Base-by-base conservation (phyloP, 2,329 filamentous ascomycete genomes). In the Aureobasidium lini region DNA sequence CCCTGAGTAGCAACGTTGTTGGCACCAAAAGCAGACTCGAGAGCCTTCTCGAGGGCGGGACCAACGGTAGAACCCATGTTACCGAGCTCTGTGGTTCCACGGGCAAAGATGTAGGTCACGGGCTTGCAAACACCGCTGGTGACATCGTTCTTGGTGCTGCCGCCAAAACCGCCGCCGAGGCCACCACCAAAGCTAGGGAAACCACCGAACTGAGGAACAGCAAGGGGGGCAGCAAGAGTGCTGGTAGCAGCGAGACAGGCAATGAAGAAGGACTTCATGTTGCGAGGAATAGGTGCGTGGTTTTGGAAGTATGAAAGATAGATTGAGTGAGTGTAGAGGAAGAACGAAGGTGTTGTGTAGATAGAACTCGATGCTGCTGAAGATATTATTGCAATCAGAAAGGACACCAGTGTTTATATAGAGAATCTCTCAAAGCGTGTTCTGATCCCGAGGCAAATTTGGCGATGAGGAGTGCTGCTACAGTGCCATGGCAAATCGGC, bases 61-160 rank as follows among this genome's bases (percentile, higher is more conserved):
- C 63, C 63, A 28, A 64, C 62, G 23, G 59, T 59, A 7, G 54
- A 59, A 15, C 63, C 64, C 56, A 83, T 77, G 63, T 81, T 83
- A 31, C 79, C 80, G 0, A 62, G 34, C 66, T 83, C 79, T 7
- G 75, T 77, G 9, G 80, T 82, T 6, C 80, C 81, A 15, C 81
- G 77, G 16, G 81, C 81, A 62, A 80, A 83, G 63, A 84, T 76
- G 52, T 83, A 69, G 3, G 80, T 82, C 61, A 80, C 74, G 31
- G 72, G 66, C 44, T 75, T 75, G 68, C 77, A 79, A 8, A 59
- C 57, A 13, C 62, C 64, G 42, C 59, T 56, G 36, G 57, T 53
- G n/a, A 65, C 42, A 40, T 65, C 63, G 59, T 61, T 63, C 23
- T 62, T 60, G 52, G 62, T 65, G 13, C 4, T 44, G 42, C 48